Conservation (phyloP, 768 basidiomycete genomes). For the Russula brevipes region DNA sequence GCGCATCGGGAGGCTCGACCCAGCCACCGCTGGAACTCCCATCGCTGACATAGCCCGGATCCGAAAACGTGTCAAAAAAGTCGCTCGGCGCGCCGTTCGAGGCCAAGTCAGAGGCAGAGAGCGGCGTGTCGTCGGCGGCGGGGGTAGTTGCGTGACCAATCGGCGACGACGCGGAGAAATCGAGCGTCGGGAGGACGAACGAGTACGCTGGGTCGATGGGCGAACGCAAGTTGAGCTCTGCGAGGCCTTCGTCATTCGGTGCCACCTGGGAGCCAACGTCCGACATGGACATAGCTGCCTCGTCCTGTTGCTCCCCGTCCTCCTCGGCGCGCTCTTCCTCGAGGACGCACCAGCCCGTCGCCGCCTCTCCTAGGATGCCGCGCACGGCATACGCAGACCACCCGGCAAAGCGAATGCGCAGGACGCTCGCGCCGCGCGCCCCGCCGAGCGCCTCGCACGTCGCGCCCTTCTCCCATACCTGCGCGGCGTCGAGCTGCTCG, state of each 20-base stretch:
- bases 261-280: constrained; percentile 17
- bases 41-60: constrained; percentile 9
- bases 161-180: constrained; percentile 54
- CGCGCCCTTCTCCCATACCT: constrained; percentile 62
- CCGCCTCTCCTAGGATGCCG: constrained; percentile 62
- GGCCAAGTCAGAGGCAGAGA: constrained; percentile 13
- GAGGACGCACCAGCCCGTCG: constrained; percentile 69
- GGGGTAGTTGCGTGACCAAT: constrained; percentile 8
- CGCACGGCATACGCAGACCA: constrained; percentile 67
- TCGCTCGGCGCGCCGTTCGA: constrained; percentile 6
- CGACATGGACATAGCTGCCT: constrained; percentile 31
- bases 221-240: constrained; percentile 17
- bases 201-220: constrained; percentile 56
- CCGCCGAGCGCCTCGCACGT: constrained; percentile 58
- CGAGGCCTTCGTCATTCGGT: not conserved
- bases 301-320: not conserved
- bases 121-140: constrained; percentile 12
- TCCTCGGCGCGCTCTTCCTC: constrained; percentile 45
- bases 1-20: constrained; percentile 19
- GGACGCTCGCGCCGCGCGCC: constrained; percentile 56
- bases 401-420: constrained; percentile 67
- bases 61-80: constrained; percentile 8
- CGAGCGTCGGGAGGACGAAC: constrained; percentile 71
- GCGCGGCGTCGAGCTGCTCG: constrained; percentile 59
- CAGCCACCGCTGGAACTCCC: constrained; percentile 20